Percentiles rank a stretch among this genome's conserved stretches.
Evolutionary conservation across 176 grass and related monocot species (phyloP).

Genomic region (Oryza brachyantha): DNA sequence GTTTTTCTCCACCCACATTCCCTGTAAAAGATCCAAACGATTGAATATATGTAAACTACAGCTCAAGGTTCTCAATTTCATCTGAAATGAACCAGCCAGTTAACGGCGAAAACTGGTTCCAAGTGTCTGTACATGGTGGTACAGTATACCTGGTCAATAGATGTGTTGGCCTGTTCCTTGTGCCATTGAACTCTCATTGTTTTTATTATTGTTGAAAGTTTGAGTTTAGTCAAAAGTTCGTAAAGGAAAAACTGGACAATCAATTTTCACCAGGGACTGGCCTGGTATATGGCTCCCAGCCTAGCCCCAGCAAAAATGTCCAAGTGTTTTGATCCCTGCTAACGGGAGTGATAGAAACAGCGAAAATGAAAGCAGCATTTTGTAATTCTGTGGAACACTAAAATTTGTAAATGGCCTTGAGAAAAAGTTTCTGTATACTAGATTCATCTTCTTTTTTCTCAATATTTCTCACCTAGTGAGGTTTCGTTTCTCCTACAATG

Average conservation of each 20-base stretch:
- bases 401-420: background rate
- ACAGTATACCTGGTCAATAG: background rate
- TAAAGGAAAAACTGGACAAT: background rate
- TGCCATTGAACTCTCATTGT: background rate
- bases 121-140: background rate
- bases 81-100: background rate
- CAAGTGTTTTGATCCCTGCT: background rate
- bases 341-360: background rate
- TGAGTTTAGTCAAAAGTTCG: background rate
- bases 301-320: background rate
- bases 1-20: constrained; percentile 94
- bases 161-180: background rate
- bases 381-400: background rate
- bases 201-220: background rate
- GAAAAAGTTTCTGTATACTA: background rate
- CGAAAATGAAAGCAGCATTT: background rate
- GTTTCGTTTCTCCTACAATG: background rate
- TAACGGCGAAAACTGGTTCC: background rate
- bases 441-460: background rate
- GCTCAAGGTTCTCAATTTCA: background rate
- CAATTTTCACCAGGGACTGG: no score
- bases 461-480: background rate
- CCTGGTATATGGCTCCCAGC: background rate
- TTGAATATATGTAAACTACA: background rate
- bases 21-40: constrained; percentile 34